phyloP scores from a whole-genome alignment of 208 protist species.

The Crithidia bombi region DNA sequence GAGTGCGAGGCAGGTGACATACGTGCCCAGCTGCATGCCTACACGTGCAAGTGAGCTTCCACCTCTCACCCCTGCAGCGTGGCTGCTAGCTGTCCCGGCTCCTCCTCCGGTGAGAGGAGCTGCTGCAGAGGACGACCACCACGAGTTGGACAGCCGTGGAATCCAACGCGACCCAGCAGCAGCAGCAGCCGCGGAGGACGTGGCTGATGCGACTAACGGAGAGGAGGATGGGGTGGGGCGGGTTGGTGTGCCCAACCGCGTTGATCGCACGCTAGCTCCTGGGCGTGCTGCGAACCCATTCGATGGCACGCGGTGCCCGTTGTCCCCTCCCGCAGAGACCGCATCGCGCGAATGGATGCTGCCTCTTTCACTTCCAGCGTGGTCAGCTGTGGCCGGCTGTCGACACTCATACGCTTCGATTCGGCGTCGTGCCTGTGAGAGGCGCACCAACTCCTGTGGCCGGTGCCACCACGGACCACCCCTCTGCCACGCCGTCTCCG shows the following conservation, averaged over 20 bases:
- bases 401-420: constrained; percentile 20
- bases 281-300: not conserved
- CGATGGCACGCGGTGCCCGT: not conserved
- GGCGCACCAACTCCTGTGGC: constrained; percentile 39
- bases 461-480: constrained; percentile 29
- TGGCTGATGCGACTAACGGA: not conserved
- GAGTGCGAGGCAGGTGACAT: constrained; percentile 30
- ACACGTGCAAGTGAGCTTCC: not conserved
- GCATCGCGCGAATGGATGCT: not conserved
- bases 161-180: constrained; percentile 6
- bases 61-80: not conserved
- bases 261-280: not conserved
- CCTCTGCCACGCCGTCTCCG: not conserved
- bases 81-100: not conserved
- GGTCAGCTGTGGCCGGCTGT: constrained; percentile 1
- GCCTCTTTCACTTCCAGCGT: accelerated
- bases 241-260: constrained; percentile 4
- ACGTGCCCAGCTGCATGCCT: constrained; percentile 14
- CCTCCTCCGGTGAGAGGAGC: not conserved
- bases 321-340: not conserved
- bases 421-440: constrained; percentile 23
- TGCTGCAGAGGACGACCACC: constrained; percentile 27
- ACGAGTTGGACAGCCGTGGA: constrained; percentile 23
- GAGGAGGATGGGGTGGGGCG: not conserved
- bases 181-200: not conserved